Evolutionary conservation across 805 yeast species (phyloP), one percentile per base, ranked within the genome.

Genomic region (Candida coleopterorum): DNA sequence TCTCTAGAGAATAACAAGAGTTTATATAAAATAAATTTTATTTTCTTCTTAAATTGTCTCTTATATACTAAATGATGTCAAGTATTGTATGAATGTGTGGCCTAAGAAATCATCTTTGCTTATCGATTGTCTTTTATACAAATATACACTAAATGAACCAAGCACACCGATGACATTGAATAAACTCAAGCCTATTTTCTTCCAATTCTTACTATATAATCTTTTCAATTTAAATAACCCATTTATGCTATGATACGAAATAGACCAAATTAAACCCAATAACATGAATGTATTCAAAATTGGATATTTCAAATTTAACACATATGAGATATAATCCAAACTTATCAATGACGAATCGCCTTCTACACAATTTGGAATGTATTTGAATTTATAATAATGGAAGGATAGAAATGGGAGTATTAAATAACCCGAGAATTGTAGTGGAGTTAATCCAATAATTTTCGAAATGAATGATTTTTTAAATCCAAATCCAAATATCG

Each of bases 271-370:
- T 24, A 79, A 42, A 3, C 53, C 37, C 7, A 23, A 9, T 5
- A 44, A 17, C 21, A 34, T 35, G 2, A 38, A 9, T 5, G 22
- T 8, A 34, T 43, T 43, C 12, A 18, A 16, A n/a, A 12, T 22
- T 25, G 38, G 43, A 10, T 26, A 24, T 24, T 29, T 25, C 5
- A 36, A 14, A 35, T 42, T 43, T 30, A 50, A 41, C 20, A 63
- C 48, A 42, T 70, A 68, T 0, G 77, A 46, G 8, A 82, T 61
- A 47, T 66, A 81, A 7, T 72, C 70, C 29, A 84, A 55, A 29
- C 62, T 69, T 15, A 84, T 55, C 37, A 72, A 58, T 1, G 80
- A 68, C 3, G 81, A 73, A 53, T 82, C 90, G 1, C 86, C 88
- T 40, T 80, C 84, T 1, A 77, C 60, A 2, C 48, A 12, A n/a